phyloP scores from a whole-genome alignment of 495 filamentous ascomycete genomes.

The Baudoinia panamericana region DNA sequence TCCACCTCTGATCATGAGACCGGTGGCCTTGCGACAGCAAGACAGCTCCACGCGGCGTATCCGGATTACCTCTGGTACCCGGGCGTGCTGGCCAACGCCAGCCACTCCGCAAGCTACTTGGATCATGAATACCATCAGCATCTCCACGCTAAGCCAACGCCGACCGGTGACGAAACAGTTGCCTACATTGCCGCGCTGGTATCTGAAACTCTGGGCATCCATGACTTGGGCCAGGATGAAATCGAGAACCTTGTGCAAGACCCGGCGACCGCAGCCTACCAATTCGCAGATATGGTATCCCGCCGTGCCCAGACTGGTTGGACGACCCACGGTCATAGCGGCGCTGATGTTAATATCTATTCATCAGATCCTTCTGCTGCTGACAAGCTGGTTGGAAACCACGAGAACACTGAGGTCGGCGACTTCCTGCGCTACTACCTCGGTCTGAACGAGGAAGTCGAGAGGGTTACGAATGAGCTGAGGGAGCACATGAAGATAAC shows the following conservation, averaged over 20 bases:
- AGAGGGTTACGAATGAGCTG: slow-evolving; percentile 60
- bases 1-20: slow-evolving; percentile 92
- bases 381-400: slow-evolving; percentile 56
- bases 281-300: slow-evolving; percentile 78
- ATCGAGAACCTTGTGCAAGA: slow-evolving; percentile 48
- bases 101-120: slow-evolving; percentile 62
- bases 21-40: slow-evolving; percentile 68
- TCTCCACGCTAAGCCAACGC: slow-evolving; percentile 24
- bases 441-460: slow-evolving; percentile 52
- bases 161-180: slow-evolving; percentile 29
- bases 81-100: slow-evolving; percentile 62
- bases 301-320: slow-evolving; percentile 81
- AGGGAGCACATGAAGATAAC: slow-evolving; percentile 37
- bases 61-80: slow-evolving; percentile 84
- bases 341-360: slow-evolving; percentile 87
- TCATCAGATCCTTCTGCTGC: slow-evolving; percentile 41
- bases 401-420: slow-evolving; percentile 91
- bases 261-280: slow-evolving; percentile 37
- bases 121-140: slow-evolving; percentile 44
- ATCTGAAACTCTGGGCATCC: slow-evolving; percentile 55
- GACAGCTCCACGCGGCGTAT: slow-evolving; percentile 54
- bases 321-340: slow-evolving; percentile 81
- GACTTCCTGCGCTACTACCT: slow-evolving; percentile 68
- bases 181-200: slow-evolving; percentile 52
- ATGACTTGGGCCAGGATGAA: slow-evolving; percentile 59